Evolutionary conservation across 2,329 filamentous ascomycete genomes (phyloP), one percentile per base, ranked within the genome.

Genomic region (Aureobasidium sp.): DNA sequence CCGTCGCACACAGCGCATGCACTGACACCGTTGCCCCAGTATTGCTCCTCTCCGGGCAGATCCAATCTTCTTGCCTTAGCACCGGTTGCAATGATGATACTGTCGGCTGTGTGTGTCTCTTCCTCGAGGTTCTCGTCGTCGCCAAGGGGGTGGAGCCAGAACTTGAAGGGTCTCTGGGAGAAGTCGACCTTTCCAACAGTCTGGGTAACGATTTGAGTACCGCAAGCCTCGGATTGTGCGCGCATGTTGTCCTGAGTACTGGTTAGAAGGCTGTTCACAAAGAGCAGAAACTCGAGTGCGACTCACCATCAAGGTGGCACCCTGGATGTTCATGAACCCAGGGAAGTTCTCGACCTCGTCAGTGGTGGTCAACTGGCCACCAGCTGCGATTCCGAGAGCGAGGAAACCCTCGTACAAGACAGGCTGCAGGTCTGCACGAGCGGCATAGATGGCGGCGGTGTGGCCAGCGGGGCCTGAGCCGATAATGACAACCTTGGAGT

Each of bases 301-400:
- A 61, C 60, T 48, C 49, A 61, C 60, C 94, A 99, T 99, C 67
- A 99, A 81, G 71, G 91, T 88, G 62, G 83, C 78, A 67, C 94
- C 94, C 77, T 91, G 89, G 74, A 99, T 91, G 70, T 90, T 84
- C 71, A 90, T 89, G 79, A 97, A 99, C 52, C 94, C 94, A 29
- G 94, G 94, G 78, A 88, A 99, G 83, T 99, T 99, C 81, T 99
- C 94, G 64, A 99, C 86, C 68, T 99, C 95, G 71, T 96, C 97
- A 61, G 94, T 99, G 29, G 95, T 99, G 61, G 95, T 99, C 68
- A 99, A 83, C 82, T 99, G 94, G 62, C 94, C 94, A 68, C 94
- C 94, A 48, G 94, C 91, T 7, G 94, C 94, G 70, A 95, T 96
- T 71, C 93, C 94, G 73, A 97, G 94, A 70, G 94, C 94, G 75